Evolutionary conservation across 129 eudicot genomes (phyloP).

Genomic region (Chrysanthemum makinoi): DNA sequence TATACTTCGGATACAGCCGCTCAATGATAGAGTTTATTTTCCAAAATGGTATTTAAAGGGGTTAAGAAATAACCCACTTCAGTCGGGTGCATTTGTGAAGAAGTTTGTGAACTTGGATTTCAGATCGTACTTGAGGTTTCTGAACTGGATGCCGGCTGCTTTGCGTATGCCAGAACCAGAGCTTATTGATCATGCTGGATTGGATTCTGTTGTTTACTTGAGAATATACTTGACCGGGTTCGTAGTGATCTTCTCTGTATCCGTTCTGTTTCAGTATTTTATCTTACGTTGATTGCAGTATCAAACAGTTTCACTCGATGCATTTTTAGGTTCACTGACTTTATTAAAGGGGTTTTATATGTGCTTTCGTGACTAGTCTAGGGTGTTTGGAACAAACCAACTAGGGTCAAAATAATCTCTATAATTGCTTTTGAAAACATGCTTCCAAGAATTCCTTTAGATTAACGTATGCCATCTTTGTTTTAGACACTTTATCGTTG

Average conservation of each 20-base stretch:
- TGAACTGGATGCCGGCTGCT: conserved; percentile 93
- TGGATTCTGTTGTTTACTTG: conserved; percentile 90
- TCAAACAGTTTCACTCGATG: too few relatives aligned
- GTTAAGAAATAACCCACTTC: conserved; percentile 61
- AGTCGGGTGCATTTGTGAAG: conserved; percentile 59
- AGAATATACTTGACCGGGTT: conserved; percentile 84
- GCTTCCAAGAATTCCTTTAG: too few relatives aligned
- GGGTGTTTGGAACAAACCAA: too few relatives aligned
- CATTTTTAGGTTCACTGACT: too few relatives aligned
- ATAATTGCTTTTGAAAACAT: too few relatives aligned
- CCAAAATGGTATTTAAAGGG: conserved; percentile 95
- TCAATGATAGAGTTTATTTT: conserved; percentile 82
- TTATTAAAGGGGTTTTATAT: too few relatives aligned
- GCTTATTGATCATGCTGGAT: conserved; percentile 90
- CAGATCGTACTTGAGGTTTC: conserved; percentile 66
- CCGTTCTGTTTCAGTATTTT: not conserved
- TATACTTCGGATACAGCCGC: conserved; percentile 74
- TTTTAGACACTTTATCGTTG: too few relatives aligned
- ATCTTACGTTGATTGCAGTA: too few relatives aligned
- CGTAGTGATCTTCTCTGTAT: conserved; percentile 21
- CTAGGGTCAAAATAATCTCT: too few relatives aligned
- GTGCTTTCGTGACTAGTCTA: too few relatives aligned
- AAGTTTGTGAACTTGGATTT: conserved; percentile 77
- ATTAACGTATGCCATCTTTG: too few relatives aligned
- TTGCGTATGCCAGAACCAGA: conserved; percentile 85